Percentiles rank a stretch among this genome's conserved stretches.
These are phyloP conservation scores for Rhodotorula diobovata DNA, from an alignment of 768 basidiomycete species.

Conservation along the genomic window DNA sequence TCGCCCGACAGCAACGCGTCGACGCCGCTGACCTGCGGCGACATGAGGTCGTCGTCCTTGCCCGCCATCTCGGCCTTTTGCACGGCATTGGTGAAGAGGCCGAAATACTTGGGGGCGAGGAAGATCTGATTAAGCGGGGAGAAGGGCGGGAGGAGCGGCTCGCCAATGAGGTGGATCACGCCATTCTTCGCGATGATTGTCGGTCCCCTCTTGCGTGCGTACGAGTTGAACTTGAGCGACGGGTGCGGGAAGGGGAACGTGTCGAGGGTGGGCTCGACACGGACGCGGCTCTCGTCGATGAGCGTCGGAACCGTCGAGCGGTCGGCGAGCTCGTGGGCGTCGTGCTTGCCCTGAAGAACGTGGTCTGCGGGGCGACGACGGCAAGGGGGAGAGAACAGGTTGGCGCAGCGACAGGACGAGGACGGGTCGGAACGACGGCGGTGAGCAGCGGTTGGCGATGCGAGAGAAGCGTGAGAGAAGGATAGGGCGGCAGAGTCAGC, in stretches of 20 bases:
- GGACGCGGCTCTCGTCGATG: conserved; percentile 1
- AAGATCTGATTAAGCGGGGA: conserved; percentile 47
- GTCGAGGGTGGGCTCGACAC: conserved; percentile 11
- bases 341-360: conserved; percentile 43
- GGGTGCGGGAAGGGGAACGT: conserved; percentile 26
- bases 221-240: conserved; percentile 48
- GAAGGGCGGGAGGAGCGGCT: conserved; percentile 48
- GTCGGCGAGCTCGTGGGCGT: conserved; percentile 45
- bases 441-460: too few relatives aligned
- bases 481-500: too few relatives aligned
- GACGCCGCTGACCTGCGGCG: conserved; percentile 7
- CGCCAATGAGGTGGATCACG: conserved; percentile 45
- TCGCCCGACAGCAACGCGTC: not conserved
- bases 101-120: conserved; percentile 48
- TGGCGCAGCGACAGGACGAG: too few relatives aligned
- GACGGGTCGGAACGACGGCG: too few relatives aligned
- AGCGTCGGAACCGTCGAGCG: conserved; percentile 46
- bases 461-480: too few relatives aligned
- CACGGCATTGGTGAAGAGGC: conserved; percentile 47
- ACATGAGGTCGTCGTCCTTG: conserved; percentile 23
- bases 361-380: conserved; percentile 38
- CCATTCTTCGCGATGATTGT: conserved; percentile 50
- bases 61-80: conserved; percentile 44
- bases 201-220: conserved; percentile 43
- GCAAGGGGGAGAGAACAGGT: too few relatives aligned